These are phyloP conservation scores for Forsythia suspensa DNA, from an alignment of 257 asterid species.

Conservation along the genomic window DNA sequence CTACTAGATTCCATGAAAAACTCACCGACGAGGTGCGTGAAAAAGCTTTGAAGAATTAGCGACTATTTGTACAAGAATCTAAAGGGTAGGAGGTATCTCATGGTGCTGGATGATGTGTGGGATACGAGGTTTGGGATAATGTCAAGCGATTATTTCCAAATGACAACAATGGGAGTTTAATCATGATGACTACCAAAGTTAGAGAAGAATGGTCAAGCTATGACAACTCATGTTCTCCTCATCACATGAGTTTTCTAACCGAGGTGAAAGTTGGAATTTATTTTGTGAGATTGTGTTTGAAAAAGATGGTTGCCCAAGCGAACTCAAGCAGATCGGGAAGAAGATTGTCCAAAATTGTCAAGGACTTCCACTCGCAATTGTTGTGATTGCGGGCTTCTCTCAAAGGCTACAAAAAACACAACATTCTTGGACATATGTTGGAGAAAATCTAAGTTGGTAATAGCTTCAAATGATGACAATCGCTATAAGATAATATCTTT, in stretches of 20 bases:
- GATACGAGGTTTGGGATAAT: not conserved
- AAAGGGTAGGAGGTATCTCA: slow-evolving; percentile 27
- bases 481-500: no score
- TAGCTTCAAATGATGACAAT: no score
- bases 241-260: slow-evolving; percentile 3
- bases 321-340: no score
- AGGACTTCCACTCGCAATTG: no score
- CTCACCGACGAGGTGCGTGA: not conserved
- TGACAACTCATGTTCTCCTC: not conserved
- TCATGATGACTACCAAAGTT: slow-evolving; percentile 33
- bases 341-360: no score
- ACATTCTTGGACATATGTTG: no score
- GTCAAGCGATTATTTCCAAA: slow-evolving; percentile 18
- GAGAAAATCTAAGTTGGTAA: no score
- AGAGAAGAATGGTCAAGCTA: not conserved
- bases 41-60: not conserved
- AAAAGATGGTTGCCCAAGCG: not conserved
- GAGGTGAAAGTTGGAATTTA: slow-evolving; percentile 25
- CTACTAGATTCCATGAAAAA: not conserved
- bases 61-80: slow-evolving; percentile 10
- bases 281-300: slow-evolving; percentile 8
- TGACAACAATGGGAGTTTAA: slow-evolving; percentile 24
- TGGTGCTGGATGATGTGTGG: slow-evolving; percentile 48
- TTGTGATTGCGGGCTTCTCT: no score
- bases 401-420: no score